Evolutionary conservation across 78 protist genomes (phyloP).

Genomic region (Trichosphaerium sp.): DNA sequence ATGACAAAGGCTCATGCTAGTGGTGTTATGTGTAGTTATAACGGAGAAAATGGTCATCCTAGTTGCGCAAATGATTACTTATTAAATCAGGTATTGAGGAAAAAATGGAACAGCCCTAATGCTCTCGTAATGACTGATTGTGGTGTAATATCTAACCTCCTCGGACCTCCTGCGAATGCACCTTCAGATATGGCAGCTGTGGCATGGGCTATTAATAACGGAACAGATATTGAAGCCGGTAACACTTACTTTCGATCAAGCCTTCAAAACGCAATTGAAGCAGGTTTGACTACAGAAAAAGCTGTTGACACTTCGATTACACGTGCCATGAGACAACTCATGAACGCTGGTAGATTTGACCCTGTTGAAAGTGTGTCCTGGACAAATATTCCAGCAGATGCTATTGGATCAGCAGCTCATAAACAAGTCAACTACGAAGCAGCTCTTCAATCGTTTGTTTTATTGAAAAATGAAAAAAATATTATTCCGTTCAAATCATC

Average conservation of each 20-base stretch:
- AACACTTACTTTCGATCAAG: neutral
- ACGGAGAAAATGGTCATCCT: conserved; percentile 20
- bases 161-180: neutral
- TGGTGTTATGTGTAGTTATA: conserved; percentile 21
- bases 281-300: neutral
- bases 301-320: neutral
- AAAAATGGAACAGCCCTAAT: conserved; percentile 6
- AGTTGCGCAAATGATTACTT: conserved; percentile 2
- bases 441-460: neutral
- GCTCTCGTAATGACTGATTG: conserved; percentile 11
- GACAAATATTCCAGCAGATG: too few species aligned
- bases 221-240: conserved; percentile 17
- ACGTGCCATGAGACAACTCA: neutral
- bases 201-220: conserved; percentile 13
- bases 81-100: neutral
- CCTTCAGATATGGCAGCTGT: neutral
- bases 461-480: conserved; percentile 1
- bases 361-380: neutral
- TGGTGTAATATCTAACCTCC: conserved; percentile 6
- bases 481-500: neutral
- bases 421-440: too few species aligned
- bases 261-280: neutral
- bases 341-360: conserved; percentile 2
- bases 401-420: too few species aligned
- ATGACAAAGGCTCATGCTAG: neutral